Base-by-base conservation (phyloP, 2,329 filamentous ascomycete genomes). In the Grosmannia huntii region DNA sequence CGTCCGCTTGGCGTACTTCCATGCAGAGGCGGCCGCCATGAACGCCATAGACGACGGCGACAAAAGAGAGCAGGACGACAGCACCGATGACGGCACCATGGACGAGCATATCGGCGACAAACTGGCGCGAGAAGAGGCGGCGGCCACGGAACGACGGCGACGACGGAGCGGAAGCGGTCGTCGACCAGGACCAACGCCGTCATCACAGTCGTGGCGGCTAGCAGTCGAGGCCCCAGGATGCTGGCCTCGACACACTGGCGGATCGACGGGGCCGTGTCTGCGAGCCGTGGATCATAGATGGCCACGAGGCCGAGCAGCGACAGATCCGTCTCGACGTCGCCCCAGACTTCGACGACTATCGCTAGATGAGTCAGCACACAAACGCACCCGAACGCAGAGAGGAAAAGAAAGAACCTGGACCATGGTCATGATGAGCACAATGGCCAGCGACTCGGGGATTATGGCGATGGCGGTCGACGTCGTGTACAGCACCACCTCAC, bases 81-180 rank as follows among this genome's bases (percentile, higher is more conserved):
- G 76, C 79, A 2, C 87, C 86, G 83, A 92, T 90, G 75, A 87
- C 85, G 63, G 84, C 66, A 28, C 89, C 89, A 67, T 92, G 91
- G 21, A 90, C 83, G 14, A 89, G 68, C 80, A 90, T 91, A 70
- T 94, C 89, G 62, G 86, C 72, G 53, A 91, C 78, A 63, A 94
- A 80, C 72, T 94, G 86, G 67, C 79, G 78, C 16, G 87, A 90
- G 70, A 94, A 94, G 54, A 92, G 84, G 62, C 87, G 87, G 31
- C 78, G 74, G 70, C 86, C 79, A 62, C 92, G 88, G 86, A 62
- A 94, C 89, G 5, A 89, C 88, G 41, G 87, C 82, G 21, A 94
- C 84, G 62, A 95, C 94, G 1, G 85, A 89, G 64, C 90, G 88
- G 71, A 95, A 95, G 72, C 92, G 91, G 73, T 94, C 89, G 67